Evolutionary conservation across 148 eudicot genomes (phyloP).

Genomic region (Drosera capensis): DNA sequence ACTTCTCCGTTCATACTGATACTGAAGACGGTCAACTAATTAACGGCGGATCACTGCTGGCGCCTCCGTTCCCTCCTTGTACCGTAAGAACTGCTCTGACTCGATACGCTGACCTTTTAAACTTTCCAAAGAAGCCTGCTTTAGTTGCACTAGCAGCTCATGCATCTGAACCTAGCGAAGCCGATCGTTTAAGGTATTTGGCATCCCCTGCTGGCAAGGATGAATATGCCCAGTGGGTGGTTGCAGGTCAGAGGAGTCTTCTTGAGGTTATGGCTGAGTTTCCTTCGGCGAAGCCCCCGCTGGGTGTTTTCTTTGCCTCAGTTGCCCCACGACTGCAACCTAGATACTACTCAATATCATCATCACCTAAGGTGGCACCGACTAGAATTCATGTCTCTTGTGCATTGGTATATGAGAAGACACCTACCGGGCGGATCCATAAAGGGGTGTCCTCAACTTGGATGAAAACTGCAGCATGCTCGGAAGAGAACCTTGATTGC

Average conservation of each 20-base stretch:
- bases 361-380: conserved; percentile 67
- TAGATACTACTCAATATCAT: conserved; percentile 80
- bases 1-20: conserved; percentile 58
- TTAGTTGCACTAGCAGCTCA: conserved; percentile 78
- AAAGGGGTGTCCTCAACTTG: conserved; percentile 86
- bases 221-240: conserved; percentile 71
- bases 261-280: conserved; percentile 76
- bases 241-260: conserved; percentile 79
- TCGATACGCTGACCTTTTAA: conserved; percentile 65
- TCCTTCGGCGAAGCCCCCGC: conserved; percentile 79
- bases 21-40: conserved; percentile 55
- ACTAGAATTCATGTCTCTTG: conserved; percentile 62
- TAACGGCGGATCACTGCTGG: conserved; percentile 75
- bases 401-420: conserved; percentile 65
- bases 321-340: conserved; percentile 79
- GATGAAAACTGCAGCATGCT: conserved; percentile 81
- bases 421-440: conserved; percentile 71
- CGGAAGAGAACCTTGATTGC: conserved; percentile 37
- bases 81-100: conserved; percentile 55
- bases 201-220: conserved; percentile 88
- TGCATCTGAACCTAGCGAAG: conserved; percentile 60
- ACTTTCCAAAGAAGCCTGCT: conserved; percentile 72
- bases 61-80: conserved; percentile 91
- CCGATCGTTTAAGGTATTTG: conserved; percentile 53
- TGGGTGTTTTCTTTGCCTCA: conserved; percentile 85